phyloP scores from a whole-genome alignment of 495 filamentous ascomycete genomes.

The Hypoxylon trugodes region DNA sequence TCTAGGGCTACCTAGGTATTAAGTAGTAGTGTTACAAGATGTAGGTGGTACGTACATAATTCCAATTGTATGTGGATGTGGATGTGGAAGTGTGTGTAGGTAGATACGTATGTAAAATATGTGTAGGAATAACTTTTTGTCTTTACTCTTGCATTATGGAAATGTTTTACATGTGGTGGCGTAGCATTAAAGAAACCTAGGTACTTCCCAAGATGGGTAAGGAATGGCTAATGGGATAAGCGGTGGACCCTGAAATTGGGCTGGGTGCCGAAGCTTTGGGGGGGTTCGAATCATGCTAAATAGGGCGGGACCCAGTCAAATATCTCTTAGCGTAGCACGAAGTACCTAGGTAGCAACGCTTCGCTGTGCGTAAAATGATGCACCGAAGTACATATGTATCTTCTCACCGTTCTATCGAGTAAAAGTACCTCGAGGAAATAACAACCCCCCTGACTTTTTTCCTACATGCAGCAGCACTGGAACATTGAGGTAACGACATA shows the following conservation, averaged over 20 bases:
- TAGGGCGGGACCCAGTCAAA: neutral
- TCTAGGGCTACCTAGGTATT: too few species aligned
- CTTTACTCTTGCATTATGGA: neutral
- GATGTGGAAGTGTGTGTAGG: too few species aligned
- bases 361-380: neutral
- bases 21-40: too few species aligned
- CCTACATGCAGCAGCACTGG: neutral
- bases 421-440: neutral
- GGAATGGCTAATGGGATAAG: neutral
- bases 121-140: neutral
- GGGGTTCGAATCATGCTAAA: conserved; percentile 14
- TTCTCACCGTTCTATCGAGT: neutral
- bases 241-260: conserved; percentile 15
- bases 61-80: neutral
- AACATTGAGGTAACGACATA: conserved; percentile 1
- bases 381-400: neutral
- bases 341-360: neutral
- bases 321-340: neutral
- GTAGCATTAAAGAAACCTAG: conserved; percentile 12
- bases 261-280: conserved; percentile 8
- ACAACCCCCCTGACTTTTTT: neutral
- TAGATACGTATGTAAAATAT: too few species aligned
- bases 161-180: conserved; percentile 28
- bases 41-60: neutral
- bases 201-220: neutral